These are phyloP conservation scores for Oehlia diaphana DNA, from an alignment of 192 early-diverging fungal genomes.

Conservation along the genomic window DNA sequence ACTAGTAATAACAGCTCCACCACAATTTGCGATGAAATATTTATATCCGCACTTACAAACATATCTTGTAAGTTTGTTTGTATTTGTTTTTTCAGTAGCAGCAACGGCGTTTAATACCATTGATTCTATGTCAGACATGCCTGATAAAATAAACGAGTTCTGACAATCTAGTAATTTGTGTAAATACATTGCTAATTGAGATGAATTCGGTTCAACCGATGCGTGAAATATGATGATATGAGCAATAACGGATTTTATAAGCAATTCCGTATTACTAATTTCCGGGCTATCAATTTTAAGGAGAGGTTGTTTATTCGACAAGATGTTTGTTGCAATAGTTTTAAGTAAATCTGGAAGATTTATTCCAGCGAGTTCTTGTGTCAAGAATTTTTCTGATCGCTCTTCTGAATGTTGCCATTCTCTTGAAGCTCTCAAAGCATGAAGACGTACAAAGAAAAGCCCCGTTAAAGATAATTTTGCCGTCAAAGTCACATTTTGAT, in stretches of 20 bases:
- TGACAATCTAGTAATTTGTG: slow-evolving; percentile 14
- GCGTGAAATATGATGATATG: slow-evolving; percentile 22
- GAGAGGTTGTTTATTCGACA: slow-evolving; percentile 17
- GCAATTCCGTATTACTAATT: not conserved
- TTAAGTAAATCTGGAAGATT: slow-evolving; percentile 4
- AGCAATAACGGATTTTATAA: slow-evolving; percentile 26
- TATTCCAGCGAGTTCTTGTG: not conserved
- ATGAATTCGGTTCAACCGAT: slow-evolving; percentile 9
- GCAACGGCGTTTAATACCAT: slow-evolving; percentile 14
- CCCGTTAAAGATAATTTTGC: slow-evolving; percentile 1
- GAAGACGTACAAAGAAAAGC: not conserved
- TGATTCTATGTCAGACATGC: slow-evolving; percentile 15
- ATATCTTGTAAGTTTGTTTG: not conserved
- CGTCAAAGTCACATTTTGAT: not conserved
- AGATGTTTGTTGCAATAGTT: not conserved
- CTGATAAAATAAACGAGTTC: slow-evolving; percentile 4
- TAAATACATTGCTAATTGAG: slow-evolving; percentile 18
- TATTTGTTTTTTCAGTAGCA: not conserved
- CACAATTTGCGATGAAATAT: slow-evolving; percentile 29
- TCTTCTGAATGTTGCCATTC: not conserved
- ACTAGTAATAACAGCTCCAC: not conserved
- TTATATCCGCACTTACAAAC: slow-evolving; percentile 21
- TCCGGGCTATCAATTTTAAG: not conserved
- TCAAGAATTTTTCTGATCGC: not conserved
- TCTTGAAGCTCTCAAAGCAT: slow-evolving; percentile 20